phyloP scores from a whole-genome alignment of 306 rosid genomes.

The Castanopsis chinensis region DNA sequence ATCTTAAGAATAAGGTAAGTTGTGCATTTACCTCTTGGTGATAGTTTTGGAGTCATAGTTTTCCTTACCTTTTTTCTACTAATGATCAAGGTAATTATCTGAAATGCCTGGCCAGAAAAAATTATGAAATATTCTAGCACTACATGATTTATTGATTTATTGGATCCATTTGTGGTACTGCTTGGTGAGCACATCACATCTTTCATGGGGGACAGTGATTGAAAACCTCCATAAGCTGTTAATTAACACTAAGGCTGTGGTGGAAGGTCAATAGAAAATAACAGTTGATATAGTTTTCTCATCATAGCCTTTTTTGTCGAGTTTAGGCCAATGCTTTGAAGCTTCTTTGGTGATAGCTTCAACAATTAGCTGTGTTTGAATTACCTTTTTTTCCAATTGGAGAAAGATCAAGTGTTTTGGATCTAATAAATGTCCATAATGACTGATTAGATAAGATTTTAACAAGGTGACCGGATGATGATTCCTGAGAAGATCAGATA shows the following conservation, averaged over 20 bases:
- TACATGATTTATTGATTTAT: not conserved
- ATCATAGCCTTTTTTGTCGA: not conserved
- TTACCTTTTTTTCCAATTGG: not conserved
- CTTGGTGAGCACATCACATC: not conserved
- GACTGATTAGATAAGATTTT: too few relatives aligned
- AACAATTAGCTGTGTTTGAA: not conserved
- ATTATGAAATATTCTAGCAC: conserved; percentile 15
- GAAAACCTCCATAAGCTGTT: not conserved
- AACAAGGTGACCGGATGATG: too few relatives aligned
- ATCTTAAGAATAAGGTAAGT: not conserved
- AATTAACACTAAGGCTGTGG: not conserved
- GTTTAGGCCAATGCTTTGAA: not conserved
- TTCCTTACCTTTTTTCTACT: not conserved
- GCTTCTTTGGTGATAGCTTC: not conserved
- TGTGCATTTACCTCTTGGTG: too few relatives aligned
- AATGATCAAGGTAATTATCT: not conserved
- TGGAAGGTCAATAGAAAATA: not conserved
- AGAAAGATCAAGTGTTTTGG: too few relatives aligned
- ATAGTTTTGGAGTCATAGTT: not conserved
- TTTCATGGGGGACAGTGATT: not conserved
- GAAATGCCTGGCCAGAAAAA: not conserved
- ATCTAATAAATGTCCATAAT: too few relatives aligned
- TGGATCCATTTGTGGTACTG: not conserved
- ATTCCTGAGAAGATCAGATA: too few relatives aligned
- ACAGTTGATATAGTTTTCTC: not conserved